Base-by-base conservation (phyloP, 1,139 yeast genomes). In the Geotrichum cucujoidarum region DNA sequence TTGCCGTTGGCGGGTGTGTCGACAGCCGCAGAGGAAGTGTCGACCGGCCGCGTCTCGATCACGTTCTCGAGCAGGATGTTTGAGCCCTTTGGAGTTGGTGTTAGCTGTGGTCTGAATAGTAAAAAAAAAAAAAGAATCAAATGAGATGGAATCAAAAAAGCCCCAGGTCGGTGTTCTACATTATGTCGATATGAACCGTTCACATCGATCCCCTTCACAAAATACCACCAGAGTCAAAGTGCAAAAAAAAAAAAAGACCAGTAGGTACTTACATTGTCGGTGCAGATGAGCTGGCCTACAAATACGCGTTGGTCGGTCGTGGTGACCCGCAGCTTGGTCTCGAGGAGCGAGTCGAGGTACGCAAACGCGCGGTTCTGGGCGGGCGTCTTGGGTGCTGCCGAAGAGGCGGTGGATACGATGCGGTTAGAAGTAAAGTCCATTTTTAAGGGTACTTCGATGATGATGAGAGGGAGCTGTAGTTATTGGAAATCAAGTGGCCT, bases 341-440 rank as follows among this genome's bases (percentile, higher is more conserved):
- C 22, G 10, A 45, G 32, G 7, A 40, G 32, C 5, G 44, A 32
- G 20, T 32, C 29, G n/a, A 45, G 14, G 27, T 37, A 44, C 11
- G 25, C 17, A 1, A 13, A 27, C 18, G 40, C 24, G 13, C 18
- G 16, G 22, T 22, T n/a, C 14, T 30, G 38, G 41, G 34, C 30
- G 16, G 30, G 30, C 20, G 22, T n/a, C 22, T 32, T 38, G 42
- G 29, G 37, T 14, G 10, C n/a, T 16, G n/a, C 25, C 21, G 34
- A 25, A 14, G 38, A 18, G 43, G 30, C 35, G 29, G 32, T 37
- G 17, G 48, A 45, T 11, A 29, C 41, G 38, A 45, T 45, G 13
- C 45, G 40, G 35, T 45, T 45, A 14, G 37, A 33, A 4, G 45
- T 34, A 22, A 45, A 45, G 29, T 45, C 45, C 49, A 45, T 45